phyloP scores from a whole-genome alignment of 2,329 filamentous ascomycete species.

The Colletotrichum orbiculare region DNA sequence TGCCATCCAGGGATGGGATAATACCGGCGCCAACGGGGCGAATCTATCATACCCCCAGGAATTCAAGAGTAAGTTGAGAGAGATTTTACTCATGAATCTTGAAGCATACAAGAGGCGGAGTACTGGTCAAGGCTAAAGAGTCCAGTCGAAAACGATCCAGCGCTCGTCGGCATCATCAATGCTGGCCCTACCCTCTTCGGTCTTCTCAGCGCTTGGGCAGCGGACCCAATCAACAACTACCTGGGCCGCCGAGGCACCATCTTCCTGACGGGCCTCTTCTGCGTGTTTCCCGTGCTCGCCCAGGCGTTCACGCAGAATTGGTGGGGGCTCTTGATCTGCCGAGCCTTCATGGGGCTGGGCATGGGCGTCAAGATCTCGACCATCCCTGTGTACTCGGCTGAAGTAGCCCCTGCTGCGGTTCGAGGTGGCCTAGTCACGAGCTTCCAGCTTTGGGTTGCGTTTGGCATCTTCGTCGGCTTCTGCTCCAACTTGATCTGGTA shows the following conservation, averaged over 20 bases:
- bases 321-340: slow-evolving; percentile 60
- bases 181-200: slow-evolving; percentile 42
- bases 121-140: no score
- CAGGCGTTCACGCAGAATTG: slow-evolving; percentile 63
- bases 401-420: slow-evolving; percentile 74
- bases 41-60: slow-evolving; percentile 51
- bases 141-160: slow-evolving; percentile 48
- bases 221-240: slow-evolving; percentile 51
- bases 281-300: slow-evolving; percentile 65
- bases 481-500: slow-evolving; percentile 67
- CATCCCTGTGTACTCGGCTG: slow-evolving; percentile 79
- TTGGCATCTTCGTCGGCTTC: slow-evolving; percentile 64
- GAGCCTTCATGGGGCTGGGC: slow-evolving; percentile 71
- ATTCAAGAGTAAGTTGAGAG: slow-evolving; percentile 42
- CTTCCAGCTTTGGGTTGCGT: slow-evolving; percentile 75
- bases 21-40: slow-evolving; percentile 53
- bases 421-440: slow-evolving; percentile 82
- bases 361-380: slow-evolving; percentile 75
- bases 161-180: slow-evolving; percentile 70
- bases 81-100: no score
- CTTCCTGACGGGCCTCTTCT: slow-evolving; percentile 67
- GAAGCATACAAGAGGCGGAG: no score
- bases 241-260: slow-evolving; percentile 51
- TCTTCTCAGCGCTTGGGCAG: slow-evolving; percentile 42
- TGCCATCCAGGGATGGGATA: slow-evolving; percentile 56